A percentile compares a stretch with the other conserved stretches of the same genome.
phyloP scores from a whole-genome alignment of 345 rosid genomes.

The Sisymbrium irio region DNA sequence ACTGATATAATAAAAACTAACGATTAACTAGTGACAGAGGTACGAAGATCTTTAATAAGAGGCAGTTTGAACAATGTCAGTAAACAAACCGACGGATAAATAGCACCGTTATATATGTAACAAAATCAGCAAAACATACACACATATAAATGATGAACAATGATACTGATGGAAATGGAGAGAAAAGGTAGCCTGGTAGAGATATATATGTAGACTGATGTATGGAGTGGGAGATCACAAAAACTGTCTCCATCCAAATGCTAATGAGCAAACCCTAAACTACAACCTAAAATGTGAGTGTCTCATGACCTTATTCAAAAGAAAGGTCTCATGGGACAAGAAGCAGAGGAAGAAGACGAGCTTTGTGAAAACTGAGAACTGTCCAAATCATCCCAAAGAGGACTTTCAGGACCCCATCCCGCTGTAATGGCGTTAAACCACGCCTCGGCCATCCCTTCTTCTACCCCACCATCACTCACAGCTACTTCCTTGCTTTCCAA shows the following conservation, averaged over 20 bases:
- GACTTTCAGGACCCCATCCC: constrained; percentile 97
- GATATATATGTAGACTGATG: neutral
- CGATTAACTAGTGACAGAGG: neutral
- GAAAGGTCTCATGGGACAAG: constrained; percentile 60
- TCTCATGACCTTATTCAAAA: constrained; percentile 40
- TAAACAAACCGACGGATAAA: neutral
- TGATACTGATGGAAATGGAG: neutral
- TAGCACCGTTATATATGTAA: constrained; percentile 11
- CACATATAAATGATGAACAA: constrained; percentile 1
- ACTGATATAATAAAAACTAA: too few relatives aligned
- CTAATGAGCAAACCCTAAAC: constrained; percentile 22
- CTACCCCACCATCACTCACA: constrained; percentile 11
- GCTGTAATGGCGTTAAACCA: constrained; percentile 85
- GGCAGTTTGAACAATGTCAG: neutral
- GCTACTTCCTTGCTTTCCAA: constrained; percentile 27
- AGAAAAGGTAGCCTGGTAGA: neutral
- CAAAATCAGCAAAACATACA: neutral
- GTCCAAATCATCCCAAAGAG: constrained; percentile 95
- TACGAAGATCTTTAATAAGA: neutral
- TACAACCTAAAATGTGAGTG: constrained; percentile 15
- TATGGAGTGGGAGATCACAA: constrained; percentile 36
- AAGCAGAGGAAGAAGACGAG: constrained; percentile 33
- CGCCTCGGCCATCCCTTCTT: constrained; percentile 74
- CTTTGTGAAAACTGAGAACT: constrained; percentile 34
- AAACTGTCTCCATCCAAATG: constrained; percentile 37